Evolutionary conservation across 208 protist species (phyloP).

Genomic region (Trypanosoma caninum): DNA sequence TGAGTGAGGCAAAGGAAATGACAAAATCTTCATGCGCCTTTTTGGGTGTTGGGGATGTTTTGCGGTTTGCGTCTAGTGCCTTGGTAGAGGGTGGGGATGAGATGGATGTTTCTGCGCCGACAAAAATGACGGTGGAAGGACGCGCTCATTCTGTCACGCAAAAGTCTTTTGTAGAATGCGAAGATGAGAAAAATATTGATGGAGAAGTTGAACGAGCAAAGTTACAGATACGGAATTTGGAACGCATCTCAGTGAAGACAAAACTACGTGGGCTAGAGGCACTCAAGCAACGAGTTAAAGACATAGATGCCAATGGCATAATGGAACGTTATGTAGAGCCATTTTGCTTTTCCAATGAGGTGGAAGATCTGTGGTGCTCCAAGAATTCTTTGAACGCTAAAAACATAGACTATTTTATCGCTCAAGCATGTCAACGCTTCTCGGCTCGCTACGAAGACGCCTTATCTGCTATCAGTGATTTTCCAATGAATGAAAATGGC

Average conservation of each 20-base stretch:
- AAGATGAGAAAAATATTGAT: constrained; percentile 28
- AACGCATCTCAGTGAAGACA: constrained; percentile 44
- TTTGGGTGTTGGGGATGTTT: constrained; percentile 7
- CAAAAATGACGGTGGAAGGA: neutral
- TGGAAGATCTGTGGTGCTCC: constrained; percentile 52
- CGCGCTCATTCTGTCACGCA: neutral
- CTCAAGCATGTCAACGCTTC: constrained; percentile 47
- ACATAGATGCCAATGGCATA: constrained; percentile 37
- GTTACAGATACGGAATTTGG: constrained; percentile 27
- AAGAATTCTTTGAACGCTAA: constrained; percentile 29
- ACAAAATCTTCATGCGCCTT: too few relatives aligned
- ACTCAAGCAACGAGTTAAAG: constrained; percentile 37
- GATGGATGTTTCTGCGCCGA: too few relatives aligned
- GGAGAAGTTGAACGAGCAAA: constrained; percentile 40
- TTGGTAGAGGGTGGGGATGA: constrained; percentile 13
- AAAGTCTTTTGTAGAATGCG: neutral
- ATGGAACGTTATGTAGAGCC: constrained; percentile 25
- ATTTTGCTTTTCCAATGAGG: constrained; percentile 46
- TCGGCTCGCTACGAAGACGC: constrained; percentile 52
- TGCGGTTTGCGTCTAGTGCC: constrained; percentile 27
- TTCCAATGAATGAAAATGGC: constrained; percentile 33
- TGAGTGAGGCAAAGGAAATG: too few relatives aligned
- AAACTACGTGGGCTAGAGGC: constrained; percentile 62
- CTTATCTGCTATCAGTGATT: constrained; percentile 35
- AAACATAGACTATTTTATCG: constrained; percentile 54